Base-by-base conservation (phyloP, 768 basidiomycete species). In the Tephrocybe sp. region DNA sequence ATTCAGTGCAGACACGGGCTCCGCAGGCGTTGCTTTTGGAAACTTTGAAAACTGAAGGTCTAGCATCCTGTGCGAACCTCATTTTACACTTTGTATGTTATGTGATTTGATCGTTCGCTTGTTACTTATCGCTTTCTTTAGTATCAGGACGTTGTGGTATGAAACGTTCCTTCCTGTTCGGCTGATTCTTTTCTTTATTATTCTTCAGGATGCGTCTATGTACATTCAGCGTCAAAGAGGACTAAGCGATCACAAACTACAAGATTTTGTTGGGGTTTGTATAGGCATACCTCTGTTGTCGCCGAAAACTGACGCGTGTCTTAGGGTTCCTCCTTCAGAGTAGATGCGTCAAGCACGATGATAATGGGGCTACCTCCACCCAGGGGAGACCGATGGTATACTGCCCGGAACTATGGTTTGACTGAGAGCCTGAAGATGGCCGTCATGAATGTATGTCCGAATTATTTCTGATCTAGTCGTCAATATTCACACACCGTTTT, bases 221-320 rank as follows among this genome's bases (percentile, higher is more conserved):
- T 78, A 78, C 45, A 57, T 76, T 2, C 71, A 74, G 50, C 64
- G 66, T 23, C 77, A 79, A 49, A 52, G 72, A 18, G 57, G 57
- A 37, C 63, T 78, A 3, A 62, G 67, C 9, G 69, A 77, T 16
- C 55, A 44, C 2, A 65, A 71, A 48, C 58, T 70, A 4, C 77
- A 77, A 52, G 76, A 78, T 52, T 77, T 76, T 48, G 65, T 78
- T 5, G 75, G 71, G 61, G 76, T 75, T 49, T 3, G 56, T 59
- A n/a, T 13, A 18, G n/a, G n/a, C n/a, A n/a, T n/a, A n/a, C n/a
- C n/a, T n/a, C n/a, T n/a, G n/a, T n/a, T n/a, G n/a, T n/a, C n/a
- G n/a, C n/a, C n/a, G n/a, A n/a, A n/a, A n/a, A n/a, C n/a, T n/a
- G n/a, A n/a, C n/a, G n/a, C n/a, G n/a, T n/a, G n/a, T n/a, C n/a